Conservation (phyloP, 2,329 filamentous ascomycete species). For the Epichloe aotearoae region DNA sequence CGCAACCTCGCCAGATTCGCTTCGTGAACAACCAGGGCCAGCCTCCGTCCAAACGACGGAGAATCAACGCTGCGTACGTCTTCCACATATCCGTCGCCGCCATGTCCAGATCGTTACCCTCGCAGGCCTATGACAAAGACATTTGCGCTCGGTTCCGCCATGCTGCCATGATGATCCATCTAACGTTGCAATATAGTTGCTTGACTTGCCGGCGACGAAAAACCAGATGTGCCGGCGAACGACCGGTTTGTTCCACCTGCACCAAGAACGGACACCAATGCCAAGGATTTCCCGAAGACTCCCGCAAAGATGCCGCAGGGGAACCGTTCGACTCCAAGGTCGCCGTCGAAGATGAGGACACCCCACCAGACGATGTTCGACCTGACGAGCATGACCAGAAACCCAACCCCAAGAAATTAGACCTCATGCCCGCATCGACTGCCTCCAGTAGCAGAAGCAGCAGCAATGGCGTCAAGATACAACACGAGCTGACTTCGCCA, state of each 20-base stretch:
- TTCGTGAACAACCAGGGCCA: conserved; percentile 76
- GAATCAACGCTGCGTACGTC: conserved; percentile 66
- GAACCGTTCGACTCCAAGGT: conserved; percentile 10
- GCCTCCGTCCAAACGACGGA: conserved; percentile 63
- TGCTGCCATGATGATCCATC: background rate
- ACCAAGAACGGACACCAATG: conserved; percentile 58
- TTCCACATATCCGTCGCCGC: background rate
- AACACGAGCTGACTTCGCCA: background rate
- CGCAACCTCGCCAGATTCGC: conserved; percentile 48
- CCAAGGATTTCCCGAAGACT: conserved; percentile 48
- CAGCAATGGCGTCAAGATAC: conserved; percentile 1
- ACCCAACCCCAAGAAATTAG: background rate
- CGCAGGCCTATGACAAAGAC: background rate
- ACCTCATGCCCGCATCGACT: background rate
- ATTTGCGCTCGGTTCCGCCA: background rate
- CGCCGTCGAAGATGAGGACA: conserved; percentile 7
- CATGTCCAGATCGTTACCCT: background rate
- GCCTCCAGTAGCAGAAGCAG: background rate
- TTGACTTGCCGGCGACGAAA: conserved; percentile 64
- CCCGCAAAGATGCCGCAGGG: conserved; percentile 29
- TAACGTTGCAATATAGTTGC: conserved; percentile 32
- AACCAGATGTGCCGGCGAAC: conserved; percentile 61
- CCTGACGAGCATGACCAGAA: conserved; percentile 3
- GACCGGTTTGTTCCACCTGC: conserved; percentile 59
- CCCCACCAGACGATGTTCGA: conserved; percentile 1